Conservation (phyloP, 495 filamentous ascomycete species). For the Penicillium roqueforti region DNA sequence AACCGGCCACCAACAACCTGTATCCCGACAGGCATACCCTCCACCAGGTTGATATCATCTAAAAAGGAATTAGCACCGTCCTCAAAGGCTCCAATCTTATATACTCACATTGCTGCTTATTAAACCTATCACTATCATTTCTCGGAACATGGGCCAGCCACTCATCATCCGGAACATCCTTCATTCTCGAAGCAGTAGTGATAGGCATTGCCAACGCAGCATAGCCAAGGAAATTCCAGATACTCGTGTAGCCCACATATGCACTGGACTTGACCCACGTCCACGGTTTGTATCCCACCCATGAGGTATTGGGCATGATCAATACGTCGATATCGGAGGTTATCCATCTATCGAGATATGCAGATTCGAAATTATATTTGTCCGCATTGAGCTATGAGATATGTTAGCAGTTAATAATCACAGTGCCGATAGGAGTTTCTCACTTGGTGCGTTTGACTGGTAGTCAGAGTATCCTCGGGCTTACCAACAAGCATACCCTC, state of each 20-base stretch:
- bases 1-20: slow-evolving; percentile 51
- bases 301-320: slow-evolving; percentile 54
- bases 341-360: slow-evolving; percentile 51
- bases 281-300: slow-evolving; percentile 50
- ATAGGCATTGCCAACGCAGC: slow-evolving; percentile 54
- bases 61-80: not conserved
- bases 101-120: slow-evolving; percentile 40
- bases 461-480: slow-evolving; percentile 27
- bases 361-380: slow-evolving; percentile 31
- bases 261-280: slow-evolving; percentile 48
- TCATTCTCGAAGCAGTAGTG: slow-evolving; percentile 30
- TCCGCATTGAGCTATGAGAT: slow-evolving; percentile 29
- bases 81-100: not conserved
- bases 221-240: slow-evolving; percentile 69
- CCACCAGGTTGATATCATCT: slow-evolving; percentile 45
- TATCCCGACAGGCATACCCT: slow-evolving; percentile 51
- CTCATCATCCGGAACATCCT: slow-evolving; percentile 27
- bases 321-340: slow-evolving; percentile 59
- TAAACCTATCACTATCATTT: slow-evolving; percentile 44
- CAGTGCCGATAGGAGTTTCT: not conserved
- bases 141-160: slow-evolving; percentile 32
- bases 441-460: slow-evolving; percentile 25
- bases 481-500: slow-evolving; percentile 46
- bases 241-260: slow-evolving; percentile 60
- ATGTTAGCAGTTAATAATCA: not conserved